Base-by-base conservation (phyloP, 306 rosid species). In the Dicorynia guianensis region DNA sequence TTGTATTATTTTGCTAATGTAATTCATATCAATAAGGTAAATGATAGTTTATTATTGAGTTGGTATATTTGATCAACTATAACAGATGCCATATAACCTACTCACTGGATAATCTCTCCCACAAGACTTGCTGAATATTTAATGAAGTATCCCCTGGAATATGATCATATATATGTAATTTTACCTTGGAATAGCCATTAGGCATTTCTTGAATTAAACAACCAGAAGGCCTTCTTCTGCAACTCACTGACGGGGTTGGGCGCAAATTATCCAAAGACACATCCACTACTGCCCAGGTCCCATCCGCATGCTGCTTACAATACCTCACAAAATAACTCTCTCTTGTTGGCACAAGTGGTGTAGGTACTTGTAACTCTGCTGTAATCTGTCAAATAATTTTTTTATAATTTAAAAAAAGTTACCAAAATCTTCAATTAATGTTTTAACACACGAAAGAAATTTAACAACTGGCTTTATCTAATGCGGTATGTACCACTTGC, bases 161-260 rank as follows among this genome's bases (percentile, higher is more conserved):
- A 57, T 34, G 8, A 34, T 20, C 5, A 2, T 9, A 33, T 3
- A 11, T 15, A 14, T 58, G 35, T 18, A 8, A 13, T 25, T 2
- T 30, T 69, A 92, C 99, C 99, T 86, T 92, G 1, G 99, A 92
- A 67, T 92, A 89, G 19, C 99, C 99, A 80, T 96, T 96, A 8
- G 99, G 98, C 98, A 93, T 82, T 77, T 96, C 99, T 78, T 96
- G 98, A 79, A 96, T 90, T 50, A 96, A 85, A 75, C 99, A 96
- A 55, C 99, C 99, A 2, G 99, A 92, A 46, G 99, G 98, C 78
- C 94, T 89, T 89, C 98, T 88, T 78, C 92, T 84, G 43, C 93
- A 87, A 77, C 88, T 82, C 0, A 82, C 78, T 0, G 84, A 74
- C 17, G 96, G 89, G 42, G 81, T 76, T 8, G 93, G 95, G 33